Percentiles rank a stretch among this genome's conserved stretches.
phyloP scores from a whole-genome alignment of 2,329 filamentous ascomycete species.

The Lecanosticta acicola region DNA sequence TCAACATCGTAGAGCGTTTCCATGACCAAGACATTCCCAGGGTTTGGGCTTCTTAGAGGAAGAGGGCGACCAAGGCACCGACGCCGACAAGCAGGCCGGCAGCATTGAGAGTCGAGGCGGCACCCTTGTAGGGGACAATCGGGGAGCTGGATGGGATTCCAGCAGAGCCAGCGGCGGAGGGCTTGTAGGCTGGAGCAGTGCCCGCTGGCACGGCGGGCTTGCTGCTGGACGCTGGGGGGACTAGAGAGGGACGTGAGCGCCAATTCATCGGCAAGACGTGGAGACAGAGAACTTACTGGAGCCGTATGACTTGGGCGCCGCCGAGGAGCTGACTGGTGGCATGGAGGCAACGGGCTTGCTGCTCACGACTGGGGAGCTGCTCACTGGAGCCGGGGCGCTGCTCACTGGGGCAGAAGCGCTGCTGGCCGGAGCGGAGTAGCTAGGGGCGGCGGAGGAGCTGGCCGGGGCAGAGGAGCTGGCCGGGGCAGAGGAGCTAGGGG shows the following conservation, averaged over 20 bases:
- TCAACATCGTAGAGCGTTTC: background rate
- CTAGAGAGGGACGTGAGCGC: too few species aligned
- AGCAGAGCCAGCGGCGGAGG: background rate
- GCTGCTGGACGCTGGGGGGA: too few species aligned
- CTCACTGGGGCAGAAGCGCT: too few species aligned
- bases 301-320: background rate
- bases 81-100: slow-evolving; percentile 20
- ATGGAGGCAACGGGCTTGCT: background rate
- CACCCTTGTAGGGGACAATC: slow-evolving; percentile 18
- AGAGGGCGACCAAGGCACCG: slow-evolving; percentile 25
- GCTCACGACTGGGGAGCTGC: too few species aligned
- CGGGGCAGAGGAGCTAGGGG: background rate
- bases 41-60: slow-evolving; percentile 21
- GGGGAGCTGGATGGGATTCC: slow-evolving; percentile 9
- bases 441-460: background rate
- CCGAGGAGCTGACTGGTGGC: background rate
- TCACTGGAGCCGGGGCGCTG: too few species aligned
- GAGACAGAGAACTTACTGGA: background rate
- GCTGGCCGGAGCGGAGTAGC: background rate
- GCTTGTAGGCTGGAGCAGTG: background rate
- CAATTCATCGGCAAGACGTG: too few species aligned
- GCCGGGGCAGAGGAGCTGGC: slow-evolving; percentile 2
- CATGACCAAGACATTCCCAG: slow-evolving; percentile 13
- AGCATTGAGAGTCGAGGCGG: slow-evolving; percentile 18
- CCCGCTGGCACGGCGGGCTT: background rate